These are phyloP conservation scores for Colletotrichum sp. DNA, from an alignment of 2,329 filamentous ascomycete genomes.

Conservation along the genomic window DNA sequence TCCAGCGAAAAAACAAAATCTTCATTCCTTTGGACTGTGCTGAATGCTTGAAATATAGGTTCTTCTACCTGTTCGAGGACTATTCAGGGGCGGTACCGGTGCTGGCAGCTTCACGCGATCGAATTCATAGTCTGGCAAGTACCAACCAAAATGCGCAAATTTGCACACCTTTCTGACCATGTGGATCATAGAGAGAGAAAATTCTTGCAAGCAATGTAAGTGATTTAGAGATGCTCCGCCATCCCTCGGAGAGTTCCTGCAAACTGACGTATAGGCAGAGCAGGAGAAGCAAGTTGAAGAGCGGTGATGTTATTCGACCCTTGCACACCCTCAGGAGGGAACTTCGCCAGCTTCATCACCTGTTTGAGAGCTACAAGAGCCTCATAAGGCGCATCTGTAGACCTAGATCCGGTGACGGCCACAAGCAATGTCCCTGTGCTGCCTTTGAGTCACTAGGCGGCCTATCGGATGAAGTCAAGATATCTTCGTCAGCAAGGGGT, in stretches of 20 bases:
- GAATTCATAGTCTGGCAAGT: constrained; percentile 54
- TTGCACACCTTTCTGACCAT: background rate
- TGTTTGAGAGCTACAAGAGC: constrained; percentile 65
- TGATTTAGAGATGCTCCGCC: background rate
- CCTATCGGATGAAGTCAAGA: constrained; percentile 26
- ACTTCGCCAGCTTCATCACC: constrained; percentile 62
- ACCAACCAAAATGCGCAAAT: background rate
- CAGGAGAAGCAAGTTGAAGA: constrained; percentile 36
- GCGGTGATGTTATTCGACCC: constrained; percentile 58
- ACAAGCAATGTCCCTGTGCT: background rate
- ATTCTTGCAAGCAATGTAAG: constrained; percentile 40
- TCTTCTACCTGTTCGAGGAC: constrained; percentile 73
- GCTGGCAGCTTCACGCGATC: constrained; percentile 50
- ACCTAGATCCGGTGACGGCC: constrained; percentile 36
- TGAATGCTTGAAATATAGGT: constrained; percentile 39
- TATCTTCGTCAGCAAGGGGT: constrained; percentile 53
- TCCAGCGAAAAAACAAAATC: no score
- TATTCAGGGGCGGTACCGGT: constrained; percentile 65
- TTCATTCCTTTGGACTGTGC: constrained; percentile 29
- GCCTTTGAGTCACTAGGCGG: background rate
- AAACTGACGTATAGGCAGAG: constrained; percentile 6
- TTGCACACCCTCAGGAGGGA: constrained; percentile 67
- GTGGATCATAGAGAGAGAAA: constrained; percentile 31
- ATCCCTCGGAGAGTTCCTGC: background rate
- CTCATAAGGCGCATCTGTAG: constrained; percentile 64